Base-by-base conservation (phyloP, 768 basidiomycete genomes). In the Sporobolomyces roseus region DNA sequence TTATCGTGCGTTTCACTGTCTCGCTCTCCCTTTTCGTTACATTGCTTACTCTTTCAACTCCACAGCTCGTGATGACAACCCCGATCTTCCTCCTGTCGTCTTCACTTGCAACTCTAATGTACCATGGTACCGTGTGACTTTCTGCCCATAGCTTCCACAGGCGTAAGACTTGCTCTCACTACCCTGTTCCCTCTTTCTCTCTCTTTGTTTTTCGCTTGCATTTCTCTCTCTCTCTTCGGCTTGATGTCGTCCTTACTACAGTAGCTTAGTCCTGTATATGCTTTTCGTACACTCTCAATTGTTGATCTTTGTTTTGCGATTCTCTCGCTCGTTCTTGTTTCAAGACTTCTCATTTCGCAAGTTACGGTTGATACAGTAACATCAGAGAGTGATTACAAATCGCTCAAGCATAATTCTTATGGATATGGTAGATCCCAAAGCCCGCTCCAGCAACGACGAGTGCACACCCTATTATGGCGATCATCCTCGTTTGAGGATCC, bases 51-150 rank as follows among this genome's bases (percentile, higher is more conserved):
- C 30, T 19, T 35, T 33, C 30, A 46, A 46, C 38, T 41, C 17
- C 38, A 9, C 38, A 58, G 56, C 56, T 45, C 56, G 56, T 4
- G 56, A 58, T 41, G 56, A 58, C 30, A 41, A 58, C 27, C 56
- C 56, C 27, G 41, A 41, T 4, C n/a, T 38, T 13, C 56, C 56
- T 19, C 38, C 3, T 3, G 56, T 58, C 19, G 56, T 58, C 38
- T 58, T 58, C 56, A 58, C 56, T 14, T 58, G 56, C 30, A 14
- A 6, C 16, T 14, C n/a, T 5, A 12, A 2, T 23, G 56, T 58
- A 4, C 56, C 56, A 5, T 58, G 56, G 56, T 58, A 58, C 41
- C 4, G 56, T 2, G 45, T 58, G 27, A 58, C 56, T 29, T 58
- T 58, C 25, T 58, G 56, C 36, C n/a, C 17, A 41, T 9, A 41